Evolutionary conservation across 2,329 filamentous ascomycete species (phyloP).

Genomic region (Pseudogymnoascus sp.): DNA sequence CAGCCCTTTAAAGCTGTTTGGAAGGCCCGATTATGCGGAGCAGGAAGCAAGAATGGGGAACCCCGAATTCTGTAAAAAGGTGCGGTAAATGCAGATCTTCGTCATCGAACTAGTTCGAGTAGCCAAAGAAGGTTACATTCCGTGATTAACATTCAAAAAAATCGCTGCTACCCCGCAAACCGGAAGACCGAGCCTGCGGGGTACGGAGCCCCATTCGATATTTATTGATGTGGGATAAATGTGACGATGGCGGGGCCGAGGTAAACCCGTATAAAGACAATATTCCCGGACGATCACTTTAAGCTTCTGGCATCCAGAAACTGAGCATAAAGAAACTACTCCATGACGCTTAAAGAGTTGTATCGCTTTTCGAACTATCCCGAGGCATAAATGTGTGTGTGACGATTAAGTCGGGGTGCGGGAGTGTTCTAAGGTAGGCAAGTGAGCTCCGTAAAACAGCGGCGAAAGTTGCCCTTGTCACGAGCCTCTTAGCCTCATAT

Average conservation of each 20-base stretch:
- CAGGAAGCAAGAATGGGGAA: not conserved
- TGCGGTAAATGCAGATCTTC: not conserved
- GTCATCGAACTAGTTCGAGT: not conserved
- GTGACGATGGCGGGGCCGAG: not conserved
- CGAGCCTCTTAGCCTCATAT: not conserved
- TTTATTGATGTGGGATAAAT: no score
- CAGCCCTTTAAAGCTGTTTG: not conserved
- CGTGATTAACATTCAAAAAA: not conserved
- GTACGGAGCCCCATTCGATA: not conserved
- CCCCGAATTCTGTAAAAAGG: not conserved
- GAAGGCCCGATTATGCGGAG: not conserved
- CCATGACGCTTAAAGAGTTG: not conserved
- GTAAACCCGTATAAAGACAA: not conserved
- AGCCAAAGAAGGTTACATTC: not conserved
- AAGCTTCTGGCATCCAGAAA: not conserved
- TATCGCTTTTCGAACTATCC: not conserved
- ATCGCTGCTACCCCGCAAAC: not conserved
- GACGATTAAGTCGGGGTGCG: not conserved
- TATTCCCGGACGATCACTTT: not conserved
- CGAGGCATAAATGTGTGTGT: not conserved
- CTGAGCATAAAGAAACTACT: not conserved
- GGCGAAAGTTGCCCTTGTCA: not conserved
- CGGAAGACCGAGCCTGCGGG: not conserved
- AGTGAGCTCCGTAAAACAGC: not conserved
- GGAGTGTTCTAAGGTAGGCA: not conserved